Percentiles rank a stretch among this genome's conserved stretches.
Evolutionary conservation across 2,329 filamentous ascomycete genomes (phyloP).

Genomic region (Clonostachys solani): DNA sequence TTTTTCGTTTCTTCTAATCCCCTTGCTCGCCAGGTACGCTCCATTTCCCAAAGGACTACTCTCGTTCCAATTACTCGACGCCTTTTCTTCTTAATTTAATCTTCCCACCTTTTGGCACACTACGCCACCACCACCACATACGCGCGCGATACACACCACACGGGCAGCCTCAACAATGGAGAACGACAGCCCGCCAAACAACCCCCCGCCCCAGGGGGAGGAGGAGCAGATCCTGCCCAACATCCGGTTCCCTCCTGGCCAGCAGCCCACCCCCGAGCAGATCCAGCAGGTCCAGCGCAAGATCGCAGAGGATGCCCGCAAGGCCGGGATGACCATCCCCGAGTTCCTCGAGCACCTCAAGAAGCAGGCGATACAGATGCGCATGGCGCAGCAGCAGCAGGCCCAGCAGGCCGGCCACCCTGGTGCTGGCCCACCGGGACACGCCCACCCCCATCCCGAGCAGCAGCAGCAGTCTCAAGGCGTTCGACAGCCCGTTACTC

Average conservation of each 20-base stretch:
- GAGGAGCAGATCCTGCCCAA: not conserved
- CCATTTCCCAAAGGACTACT: no score
- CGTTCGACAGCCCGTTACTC: constrained; percentile 63
- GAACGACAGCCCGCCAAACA: not conserved
- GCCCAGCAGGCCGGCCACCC: constrained; percentile 26
- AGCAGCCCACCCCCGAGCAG: constrained; percentile 74
- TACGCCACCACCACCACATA: no score
- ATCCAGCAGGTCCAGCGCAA: constrained; percentile 80
- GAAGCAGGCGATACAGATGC: constrained; percentile 44
- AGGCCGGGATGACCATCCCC: constrained; percentile 78
- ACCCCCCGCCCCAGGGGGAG: constrained; percentile 1
- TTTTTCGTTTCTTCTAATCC: no score
- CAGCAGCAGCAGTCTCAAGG: constrained; percentile 17
- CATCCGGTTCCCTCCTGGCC: constrained; percentile 17
- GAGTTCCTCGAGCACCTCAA: constrained; percentile 74
- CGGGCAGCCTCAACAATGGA: not conserved
- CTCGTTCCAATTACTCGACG: no score
- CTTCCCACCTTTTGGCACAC: no score
- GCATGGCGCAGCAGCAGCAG: constrained; percentile 35
- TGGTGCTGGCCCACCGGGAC: constrained; percentile 9
- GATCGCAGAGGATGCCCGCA: constrained; percentile 76
- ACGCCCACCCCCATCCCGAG: constrained; percentile 16
- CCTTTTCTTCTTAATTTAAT: no score
- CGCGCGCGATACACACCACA: no score
- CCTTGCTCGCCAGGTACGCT: no score